phyloP scores from a whole-genome alignment of 768 basidiomycete species.

The Psilocybe azurescens region DNA sequence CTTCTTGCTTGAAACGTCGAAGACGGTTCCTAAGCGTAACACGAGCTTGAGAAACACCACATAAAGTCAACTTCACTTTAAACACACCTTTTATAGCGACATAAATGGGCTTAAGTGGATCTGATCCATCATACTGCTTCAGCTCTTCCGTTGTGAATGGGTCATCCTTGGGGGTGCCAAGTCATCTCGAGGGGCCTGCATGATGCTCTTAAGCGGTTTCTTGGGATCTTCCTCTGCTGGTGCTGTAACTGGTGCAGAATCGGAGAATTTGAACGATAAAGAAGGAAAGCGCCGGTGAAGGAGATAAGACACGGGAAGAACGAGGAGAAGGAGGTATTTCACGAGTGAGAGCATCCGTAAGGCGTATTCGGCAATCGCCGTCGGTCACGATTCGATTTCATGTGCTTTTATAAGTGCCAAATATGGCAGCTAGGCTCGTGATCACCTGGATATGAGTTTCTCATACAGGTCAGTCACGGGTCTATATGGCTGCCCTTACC shows the following conservation, averaged over 20 bases:
- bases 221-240: constrained; percentile 33
- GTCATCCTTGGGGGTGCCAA: constrained; percentile 74
- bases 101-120: constrained; percentile 74
- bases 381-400: neutral
- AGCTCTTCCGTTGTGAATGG: constrained; percentile 76
- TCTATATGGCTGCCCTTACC: no score
- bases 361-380: constrained; percentile 22
- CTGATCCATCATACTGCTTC: constrained; percentile 71
- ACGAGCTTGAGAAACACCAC: neutral
- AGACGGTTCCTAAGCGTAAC: constrained; percentile 72
- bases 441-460: no score
- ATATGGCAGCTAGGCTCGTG: neutral
- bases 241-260: neutral
- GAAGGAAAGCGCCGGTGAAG: constrained; percentile 19
- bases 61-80: neutral
- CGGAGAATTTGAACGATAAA: neutral
- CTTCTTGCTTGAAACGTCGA: constrained; percentile 84
- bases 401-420: neutral
- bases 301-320: constrained; percentile 24
- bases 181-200: constrained; percentile 69
- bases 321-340: constrained; percentile 22
- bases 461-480: no score
- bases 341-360: constrained; percentile 19
- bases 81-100: constrained; percentile 88
- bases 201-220: constrained; percentile 58